Conservation (phyloP, 768 basidiomycete genomes). For the Rubroboletus satanas region DNA sequence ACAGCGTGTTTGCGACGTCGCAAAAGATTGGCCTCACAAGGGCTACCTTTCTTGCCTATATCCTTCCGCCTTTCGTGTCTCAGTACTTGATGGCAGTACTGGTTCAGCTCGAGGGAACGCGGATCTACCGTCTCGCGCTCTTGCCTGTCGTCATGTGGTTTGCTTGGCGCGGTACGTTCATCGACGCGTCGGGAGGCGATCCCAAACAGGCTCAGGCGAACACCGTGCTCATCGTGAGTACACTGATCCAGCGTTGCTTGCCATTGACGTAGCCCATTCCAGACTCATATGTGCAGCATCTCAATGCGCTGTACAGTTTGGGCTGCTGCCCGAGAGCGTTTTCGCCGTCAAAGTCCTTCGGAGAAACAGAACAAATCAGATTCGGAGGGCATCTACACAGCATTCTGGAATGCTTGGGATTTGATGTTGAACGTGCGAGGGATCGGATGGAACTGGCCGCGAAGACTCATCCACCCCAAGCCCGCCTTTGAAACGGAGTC, state of each 20-base stretch:
- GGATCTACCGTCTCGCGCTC: constrained; percentile 42
- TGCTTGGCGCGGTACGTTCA: constrained; percentile 37
- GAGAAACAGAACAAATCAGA: not conserved
- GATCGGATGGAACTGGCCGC: constrained; percentile 28
- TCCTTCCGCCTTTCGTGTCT: constrained; percentile 42
- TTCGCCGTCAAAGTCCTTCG: constrained; percentile 2
- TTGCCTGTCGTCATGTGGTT: constrained; percentile 45
- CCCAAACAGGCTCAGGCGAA: constrained; percentile 13
- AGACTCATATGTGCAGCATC: constrained; percentile 15
- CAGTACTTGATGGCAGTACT: constrained; percentile 55
- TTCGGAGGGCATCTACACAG: constrained; percentile 3
- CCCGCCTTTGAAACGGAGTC: constrained; percentile 15
- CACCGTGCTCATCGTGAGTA: constrained; percentile 18
- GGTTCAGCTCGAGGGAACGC: constrained; percentile 44
- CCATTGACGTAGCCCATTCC: not conserved
- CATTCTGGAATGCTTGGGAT: constrained; percentile 27
- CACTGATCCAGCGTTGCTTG: not conserved
- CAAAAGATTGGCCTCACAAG: constrained; percentile 6
- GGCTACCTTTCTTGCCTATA: constrained; percentile 29
- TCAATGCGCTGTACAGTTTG: constrained; percentile 15
- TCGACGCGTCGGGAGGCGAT: constrained; percentile 25
- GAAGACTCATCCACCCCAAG: constrained; percentile 12
- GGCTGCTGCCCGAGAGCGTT: constrained; percentile 15
- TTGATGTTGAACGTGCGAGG: constrained; percentile 20
- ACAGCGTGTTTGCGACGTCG: constrained; percentile 4